Conservation (phyloP, 2,329 filamentous ascomycete species). For the Chrysosporium keratinophilum region DNA sequence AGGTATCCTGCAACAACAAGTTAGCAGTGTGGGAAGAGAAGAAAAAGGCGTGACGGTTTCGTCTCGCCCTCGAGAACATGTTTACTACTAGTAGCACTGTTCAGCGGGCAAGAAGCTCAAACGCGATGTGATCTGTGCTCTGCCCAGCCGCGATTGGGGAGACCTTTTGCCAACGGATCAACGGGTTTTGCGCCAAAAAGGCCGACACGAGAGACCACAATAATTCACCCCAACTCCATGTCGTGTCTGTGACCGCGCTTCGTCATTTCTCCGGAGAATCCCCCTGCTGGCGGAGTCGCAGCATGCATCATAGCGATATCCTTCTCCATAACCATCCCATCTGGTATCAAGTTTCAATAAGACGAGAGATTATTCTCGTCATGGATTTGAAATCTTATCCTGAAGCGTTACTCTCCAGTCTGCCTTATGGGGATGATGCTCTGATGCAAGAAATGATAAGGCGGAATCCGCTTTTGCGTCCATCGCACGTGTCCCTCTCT, state of each 20-base stretch:
- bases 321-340: neutral
- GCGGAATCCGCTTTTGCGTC: neutral
- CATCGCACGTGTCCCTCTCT: neutral
- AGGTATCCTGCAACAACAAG: too few species aligned
- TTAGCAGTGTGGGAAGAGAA: too few species aligned
- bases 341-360: neutral
- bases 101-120: too few species aligned
- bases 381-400: neutral
- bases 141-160: neutral
- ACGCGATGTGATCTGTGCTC: neutral
- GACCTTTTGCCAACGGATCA: neutral
- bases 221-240: neutral
- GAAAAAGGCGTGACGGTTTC: too few species aligned
- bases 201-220: neutral
- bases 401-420: neutral
- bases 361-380: neutral
- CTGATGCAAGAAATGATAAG: neutral
- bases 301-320: too few species aligned
- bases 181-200: neutral
- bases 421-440: constrained; percentile 5
- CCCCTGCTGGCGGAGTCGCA: too few species aligned
- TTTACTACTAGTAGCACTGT: too few species aligned
- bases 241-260: too few species aligned
- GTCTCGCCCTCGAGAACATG: too few species aligned
- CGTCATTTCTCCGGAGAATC: too few species aligned